Percentiles rank a stretch among this genome's conserved stretches.
These are phyloP conservation scores for Fusarium pseudograminearum DNA, from an alignment of 2,329 filamentous ascomycete species.

Conservation along the genomic window DNA sequence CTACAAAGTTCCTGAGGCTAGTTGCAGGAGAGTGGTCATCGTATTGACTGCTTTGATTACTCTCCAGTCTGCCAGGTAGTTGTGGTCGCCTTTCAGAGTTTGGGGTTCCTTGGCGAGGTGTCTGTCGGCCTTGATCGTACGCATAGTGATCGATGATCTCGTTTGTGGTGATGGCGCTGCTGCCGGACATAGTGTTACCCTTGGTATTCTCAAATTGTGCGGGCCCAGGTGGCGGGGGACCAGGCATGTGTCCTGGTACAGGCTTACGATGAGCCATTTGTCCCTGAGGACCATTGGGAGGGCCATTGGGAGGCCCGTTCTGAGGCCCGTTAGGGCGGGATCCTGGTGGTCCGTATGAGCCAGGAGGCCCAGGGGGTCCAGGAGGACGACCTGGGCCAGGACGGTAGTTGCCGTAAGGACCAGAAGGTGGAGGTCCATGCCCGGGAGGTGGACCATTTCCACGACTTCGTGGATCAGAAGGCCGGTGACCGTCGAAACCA, in stretches of 20 bases:
- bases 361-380: slow-evolving; percentile 33
- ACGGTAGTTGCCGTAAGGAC: slow-evolving; percentile 39
- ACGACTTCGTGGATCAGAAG: slow-evolving; percentile 33
- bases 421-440: slow-evolving; percentile 37
- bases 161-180: slow-evolving; percentile 51
- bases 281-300: slow-evolving; percentile 37
- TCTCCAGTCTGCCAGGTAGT: slow-evolving; percentile 45
- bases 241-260: slow-evolving; percentile 38
- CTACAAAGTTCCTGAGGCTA: slow-evolving; percentile 43
- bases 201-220: slow-evolving; percentile 41
- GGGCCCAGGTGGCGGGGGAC: slow-evolving; percentile 28
- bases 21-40: slow-evolving; percentile 68
- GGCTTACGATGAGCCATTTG: slow-evolving; percentile 48
- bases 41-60: slow-evolving; percentile 61
- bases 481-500: slow-evolving; percentile 35
- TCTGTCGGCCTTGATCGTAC: slow-evolving; percentile 46
- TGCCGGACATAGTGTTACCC: slow-evolving; percentile 43
- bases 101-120: slow-evolving; percentile 28
- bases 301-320: slow-evolving; percentile 23
- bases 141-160: slow-evolving; percentile 57
- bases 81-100: slow-evolving; percentile 43
- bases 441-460: slow-evolving; percentile 41
- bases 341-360: slow-evolving; percentile 43
- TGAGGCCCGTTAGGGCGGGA: slow-evolving; percentile 46
- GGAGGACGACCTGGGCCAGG: slow-evolving; percentile 42